phyloP scores from a whole-genome alignment of 2,329 filamentous ascomycete species.

The Xylaria multiplex region DNA sequence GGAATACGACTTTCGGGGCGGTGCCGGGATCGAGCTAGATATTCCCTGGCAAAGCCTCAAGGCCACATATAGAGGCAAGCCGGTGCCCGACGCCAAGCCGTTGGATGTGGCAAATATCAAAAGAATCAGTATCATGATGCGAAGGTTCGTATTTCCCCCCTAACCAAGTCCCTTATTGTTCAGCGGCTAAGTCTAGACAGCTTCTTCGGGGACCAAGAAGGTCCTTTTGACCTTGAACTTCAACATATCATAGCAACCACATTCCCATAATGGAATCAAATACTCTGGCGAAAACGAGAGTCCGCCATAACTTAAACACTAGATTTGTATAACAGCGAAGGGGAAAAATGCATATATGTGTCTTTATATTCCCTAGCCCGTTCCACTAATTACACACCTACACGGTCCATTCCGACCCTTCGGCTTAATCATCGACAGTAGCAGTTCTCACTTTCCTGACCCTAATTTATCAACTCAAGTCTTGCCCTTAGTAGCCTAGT shows the following conservation, averaged over 20 bases:
- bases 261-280: neutral
- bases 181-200: slow-evolving; percentile 52
- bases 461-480: neutral
- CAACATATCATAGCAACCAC: slow-evolving; percentile 61
- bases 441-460: too few species aligned
- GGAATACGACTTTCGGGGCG: slow-evolving; percentile 73
- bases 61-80: slow-evolving; percentile 77
- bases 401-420: too few species aligned
- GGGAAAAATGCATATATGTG: neutral
- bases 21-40: slow-evolving; percentile 55
- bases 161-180: neutral
- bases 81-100: slow-evolving; percentile 67
- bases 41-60: slow-evolving; percentile 73
- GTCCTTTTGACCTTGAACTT: slow-evolving; percentile 70
- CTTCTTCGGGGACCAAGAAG: slow-evolving; percentile 79
- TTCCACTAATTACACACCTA: neutral
- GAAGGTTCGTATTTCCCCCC: slow-evolving; percentile 66
- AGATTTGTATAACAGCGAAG: too few species aligned
- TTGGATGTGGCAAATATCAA: slow-evolving; percentile 70
- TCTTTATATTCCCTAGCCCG: neutral
- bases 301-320: neutral
- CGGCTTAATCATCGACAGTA: neutral
- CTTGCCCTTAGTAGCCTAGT: neutral
- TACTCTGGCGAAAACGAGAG: neutral
- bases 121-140: slow-evolving; percentile 80